Evolutionary conservation across 495 filamentous ascomycete genomes (phyloP).

Genomic region (Paragyromitra xinjiangensis): DNA sequence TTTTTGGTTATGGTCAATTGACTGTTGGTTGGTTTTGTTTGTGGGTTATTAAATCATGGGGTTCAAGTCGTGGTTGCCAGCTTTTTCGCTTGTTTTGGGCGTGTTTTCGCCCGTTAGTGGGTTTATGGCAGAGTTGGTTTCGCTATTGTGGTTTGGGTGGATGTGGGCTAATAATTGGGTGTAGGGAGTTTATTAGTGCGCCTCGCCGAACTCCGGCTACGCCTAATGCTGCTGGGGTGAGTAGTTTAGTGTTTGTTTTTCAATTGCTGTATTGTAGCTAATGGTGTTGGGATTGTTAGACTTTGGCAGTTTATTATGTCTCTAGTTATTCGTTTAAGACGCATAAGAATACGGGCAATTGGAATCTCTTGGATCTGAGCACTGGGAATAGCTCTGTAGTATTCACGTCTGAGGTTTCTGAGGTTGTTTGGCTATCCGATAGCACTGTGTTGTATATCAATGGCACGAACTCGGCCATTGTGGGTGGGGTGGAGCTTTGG

Average conservation of each 20-base stretch:
- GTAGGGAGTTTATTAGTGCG: constrained; percentile 72
- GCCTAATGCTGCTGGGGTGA: constrained; percentile 66
- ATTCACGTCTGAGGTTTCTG: constrained; percentile 60
- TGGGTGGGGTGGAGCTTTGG: constrained; percentile 65
- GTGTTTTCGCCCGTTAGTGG: constrained; percentile 18
- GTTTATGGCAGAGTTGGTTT: constrained; percentile 38
- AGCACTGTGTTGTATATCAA: constrained; percentile 48
- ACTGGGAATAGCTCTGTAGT: constrained; percentile 72
- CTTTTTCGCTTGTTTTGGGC: constrained; percentile 21
- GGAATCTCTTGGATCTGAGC: constrained; percentile 76
- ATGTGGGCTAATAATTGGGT: constrained; percentile 2
- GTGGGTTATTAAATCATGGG: constrained; percentile 20
- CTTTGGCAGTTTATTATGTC: constrained; percentile 44
- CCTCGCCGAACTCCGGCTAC: constrained; percentile 78
- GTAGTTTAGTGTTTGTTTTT: background rate
- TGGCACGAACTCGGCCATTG: constrained; percentile 30
- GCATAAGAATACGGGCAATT: constrained; percentile 75
- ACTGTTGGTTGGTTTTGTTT: background rate
- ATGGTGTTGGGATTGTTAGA: constrained; percentile 27
- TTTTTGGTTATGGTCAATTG: background rate
- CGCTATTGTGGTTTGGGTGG: background rate
- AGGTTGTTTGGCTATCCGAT: constrained; percentile 54
- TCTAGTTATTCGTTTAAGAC: constrained; percentile 84
- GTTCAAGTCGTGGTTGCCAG: constrained; percentile 27
- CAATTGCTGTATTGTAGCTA: constrained; percentile 4